Evolutionary conservation across 2,329 filamentous ascomycete genomes (phyloP).

Genomic region (Curvularia spicifera): DNA sequence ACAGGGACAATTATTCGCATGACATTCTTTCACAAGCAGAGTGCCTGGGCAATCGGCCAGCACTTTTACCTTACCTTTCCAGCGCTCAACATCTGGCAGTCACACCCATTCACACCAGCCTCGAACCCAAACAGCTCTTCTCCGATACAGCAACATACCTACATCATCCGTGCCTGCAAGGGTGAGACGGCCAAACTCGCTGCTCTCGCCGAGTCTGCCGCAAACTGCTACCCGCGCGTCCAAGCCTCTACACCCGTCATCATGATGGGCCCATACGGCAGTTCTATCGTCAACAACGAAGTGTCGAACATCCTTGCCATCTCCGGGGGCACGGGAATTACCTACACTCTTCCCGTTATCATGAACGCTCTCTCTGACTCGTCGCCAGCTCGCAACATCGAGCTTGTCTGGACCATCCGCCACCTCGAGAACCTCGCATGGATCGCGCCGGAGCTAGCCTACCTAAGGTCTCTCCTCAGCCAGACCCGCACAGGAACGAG

Average conservation of each 20-base stretch:
- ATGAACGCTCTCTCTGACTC: slow-evolving; percentile 3
- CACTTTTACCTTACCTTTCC: slow-evolving; percentile 14
- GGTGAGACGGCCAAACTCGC: slow-evolving; percentile 11
- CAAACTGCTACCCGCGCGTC: slow-evolving; percentile 8
- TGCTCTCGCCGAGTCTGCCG: slow-evolving; percentile 11
- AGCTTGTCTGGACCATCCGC: slow-evolving; percentile 9
- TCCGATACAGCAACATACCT: slow-evolving; percentile 8
- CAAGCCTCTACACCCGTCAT: slow-evolving; percentile 12
- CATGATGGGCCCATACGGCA: slow-evolving; percentile 15
- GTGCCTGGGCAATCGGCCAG: slow-evolving; percentile 10
- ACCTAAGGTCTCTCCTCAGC: slow-evolving; percentile 7
- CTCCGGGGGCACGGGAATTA: slow-evolving; percentile 12
- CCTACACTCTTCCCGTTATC: slow-evolving; percentile 11
- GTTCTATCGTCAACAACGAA: slow-evolving; percentile 5
- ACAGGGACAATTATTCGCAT: slow-evolving; percentile 9
- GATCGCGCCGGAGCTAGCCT: slow-evolving; percentile 6
- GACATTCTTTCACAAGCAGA: slow-evolving; percentile 9
- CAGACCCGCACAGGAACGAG: neutral
- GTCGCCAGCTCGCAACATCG: slow-evolving; percentile 10
- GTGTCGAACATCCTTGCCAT: slow-evolving; percentile 9
- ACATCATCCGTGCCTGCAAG: slow-evolving; percentile 14
- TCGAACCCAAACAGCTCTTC: slow-evolving; percentile 8
- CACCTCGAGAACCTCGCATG: slow-evolving; percentile 14
- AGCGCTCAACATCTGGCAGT: slow-evolving; percentile 15
- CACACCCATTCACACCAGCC: slow-evolving; percentile 10